Percentiles rank a stretch among this genome's conserved stretches.
Conservation (phyloP, 805 yeast species). For the Candida dajiaensis region DNA sequence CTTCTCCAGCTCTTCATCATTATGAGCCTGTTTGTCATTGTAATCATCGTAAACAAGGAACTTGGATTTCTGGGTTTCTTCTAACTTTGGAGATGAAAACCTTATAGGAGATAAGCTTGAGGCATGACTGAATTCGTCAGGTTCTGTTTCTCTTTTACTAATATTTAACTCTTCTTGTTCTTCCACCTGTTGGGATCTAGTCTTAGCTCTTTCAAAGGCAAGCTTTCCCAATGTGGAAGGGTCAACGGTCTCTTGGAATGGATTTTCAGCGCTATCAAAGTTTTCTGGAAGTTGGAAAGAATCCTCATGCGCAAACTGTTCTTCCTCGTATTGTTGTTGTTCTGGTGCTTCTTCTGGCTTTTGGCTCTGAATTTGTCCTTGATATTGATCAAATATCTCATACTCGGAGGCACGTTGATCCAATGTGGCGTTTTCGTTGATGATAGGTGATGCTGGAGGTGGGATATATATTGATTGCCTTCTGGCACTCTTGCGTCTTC, state of each 20-base stretch:
- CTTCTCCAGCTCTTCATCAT: background rate
- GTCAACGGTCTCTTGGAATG: background rate
- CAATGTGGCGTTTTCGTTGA: background rate
- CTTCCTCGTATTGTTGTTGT: background rate
- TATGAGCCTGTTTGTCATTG: conserved; percentile 6
- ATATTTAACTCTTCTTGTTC: background rate
- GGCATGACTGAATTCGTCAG: conserved; percentile 13
- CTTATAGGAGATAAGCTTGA: conserved; percentile 21
- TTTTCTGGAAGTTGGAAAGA: conserved; percentile 1
- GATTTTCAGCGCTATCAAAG: background rate
- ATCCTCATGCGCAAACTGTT: background rate
- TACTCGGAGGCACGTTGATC: background rate
- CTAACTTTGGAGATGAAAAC: conserved; percentile 13
- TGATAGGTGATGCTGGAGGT: conserved; percentile 13
- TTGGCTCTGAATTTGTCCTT: background rate
- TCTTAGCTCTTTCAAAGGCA: background rate
- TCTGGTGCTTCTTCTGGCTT: background rate
- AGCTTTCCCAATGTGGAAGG: background rate
- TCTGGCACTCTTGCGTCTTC: conserved; percentile 33
- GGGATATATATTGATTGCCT: conserved; percentile 35
- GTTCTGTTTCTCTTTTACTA: background rate
- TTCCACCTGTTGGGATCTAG: background rate
- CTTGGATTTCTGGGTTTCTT: conserved; percentile 1
- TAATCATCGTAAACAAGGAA: conserved; percentile 21
- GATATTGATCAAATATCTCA: background rate